A percentile compares a stretch with the other conserved stretches of the same genome.
phyloP scores from a whole-genome alignment of 2,329 filamentous ascomycete species.

The Berkeleyomyces rouxiae region DNA sequence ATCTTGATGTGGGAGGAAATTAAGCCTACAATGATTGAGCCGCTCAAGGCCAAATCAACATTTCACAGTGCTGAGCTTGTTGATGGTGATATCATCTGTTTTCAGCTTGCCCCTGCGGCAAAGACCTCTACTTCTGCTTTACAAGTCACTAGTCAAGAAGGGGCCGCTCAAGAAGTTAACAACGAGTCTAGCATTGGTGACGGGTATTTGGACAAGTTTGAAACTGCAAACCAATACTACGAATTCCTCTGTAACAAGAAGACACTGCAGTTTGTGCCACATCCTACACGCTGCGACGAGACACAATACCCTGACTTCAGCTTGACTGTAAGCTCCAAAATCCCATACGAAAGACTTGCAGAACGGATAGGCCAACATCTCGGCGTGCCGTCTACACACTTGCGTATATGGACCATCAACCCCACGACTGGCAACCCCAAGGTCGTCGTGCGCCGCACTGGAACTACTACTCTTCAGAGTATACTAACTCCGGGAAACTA shows the following conservation, averaged over 20 bases:
- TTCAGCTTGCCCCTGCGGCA: conserved; percentile 36
- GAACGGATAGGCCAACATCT: conserved; percentile 69
- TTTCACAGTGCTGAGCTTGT: conserved; percentile 86
- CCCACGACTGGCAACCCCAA: conserved; percentile 62
- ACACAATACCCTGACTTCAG: conserved; percentile 51
- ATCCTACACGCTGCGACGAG: conserved; percentile 38
- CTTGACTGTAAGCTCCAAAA: conserved; percentile 69
- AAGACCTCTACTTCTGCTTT: neutral
- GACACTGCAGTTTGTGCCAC: conserved; percentile 60
- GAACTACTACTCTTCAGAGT: conserved; percentile 53
- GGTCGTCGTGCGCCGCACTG: conserved; percentile 53
- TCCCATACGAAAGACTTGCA: conserved; percentile 74
- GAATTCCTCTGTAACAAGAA: conserved; percentile 82
- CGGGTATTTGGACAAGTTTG: conserved; percentile 31
- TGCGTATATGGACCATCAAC: conserved; percentile 83
- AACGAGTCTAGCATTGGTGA: neutral
- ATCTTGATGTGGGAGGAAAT: conserved; percentile 84
- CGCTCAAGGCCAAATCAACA: conserved; percentile 78
- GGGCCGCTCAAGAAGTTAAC: neutral
- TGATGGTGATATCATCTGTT: conserved; percentile 92
- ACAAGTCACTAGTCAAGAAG: neutral
- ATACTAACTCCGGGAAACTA: conserved; percentile 65
- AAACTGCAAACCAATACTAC: conserved; percentile 74
- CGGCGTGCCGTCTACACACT: conserved; percentile 62
- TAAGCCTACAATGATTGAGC: conserved; percentile 93